Conservation (phyloP, 495 filamentous ascomycete genomes). For the Baudoinia panamericana region DNA sequence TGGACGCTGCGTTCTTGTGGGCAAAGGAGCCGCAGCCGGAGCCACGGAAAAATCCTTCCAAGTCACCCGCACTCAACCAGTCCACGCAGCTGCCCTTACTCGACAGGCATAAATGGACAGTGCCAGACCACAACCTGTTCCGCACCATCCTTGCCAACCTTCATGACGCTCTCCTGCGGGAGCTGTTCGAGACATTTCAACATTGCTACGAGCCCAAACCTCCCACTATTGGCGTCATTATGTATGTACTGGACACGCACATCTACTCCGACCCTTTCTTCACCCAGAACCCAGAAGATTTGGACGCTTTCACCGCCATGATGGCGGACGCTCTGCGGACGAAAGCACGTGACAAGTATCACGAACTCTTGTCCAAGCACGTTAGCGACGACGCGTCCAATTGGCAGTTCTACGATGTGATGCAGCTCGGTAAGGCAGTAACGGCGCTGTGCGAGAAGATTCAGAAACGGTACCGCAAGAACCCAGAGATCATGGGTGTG, state of each 20-base stretch:
- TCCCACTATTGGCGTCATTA: slow-evolving; percentile 60
- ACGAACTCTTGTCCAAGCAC: slow-evolving; percentile 53
- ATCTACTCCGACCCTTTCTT: slow-evolving; percentile 69
- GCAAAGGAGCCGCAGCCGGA: slow-evolving; percentile 52
- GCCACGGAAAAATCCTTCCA: slow-evolving; percentile 43
- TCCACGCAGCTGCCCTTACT: slow-evolving; percentile 35
- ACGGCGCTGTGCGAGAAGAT: slow-evolving; percentile 71
- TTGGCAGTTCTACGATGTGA: slow-evolving; percentile 78
- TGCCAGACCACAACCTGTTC: slow-evolving; percentile 63
- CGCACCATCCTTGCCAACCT: slow-evolving; percentile 60
- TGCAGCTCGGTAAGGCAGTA: slow-evolving; percentile 74
- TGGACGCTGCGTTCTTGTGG: slow-evolving; percentile 71
- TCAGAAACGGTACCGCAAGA: slow-evolving; percentile 80
- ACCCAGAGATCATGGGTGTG: slow-evolving; percentile 80
- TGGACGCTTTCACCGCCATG: slow-evolving; percentile 52
- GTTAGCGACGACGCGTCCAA: slow-evolving; percentile 61
- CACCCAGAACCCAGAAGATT: slow-evolving; percentile 51
- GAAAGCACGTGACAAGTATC: slow-evolving; percentile 62
- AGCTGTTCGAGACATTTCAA: slow-evolving; percentile 74
- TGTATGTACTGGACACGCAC: slow-evolving; percentile 74
- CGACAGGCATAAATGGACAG: slow-evolving; percentile 61
- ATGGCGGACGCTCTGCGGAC: slow-evolving; percentile 58
- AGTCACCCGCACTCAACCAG: slow-evolving; percentile 31
- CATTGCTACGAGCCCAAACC: slow-evolving; percentile 81
- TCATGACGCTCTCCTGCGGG: slow-evolving; percentile 71